These are phyloP conservation scores for Pseudozyma sp. DNA, from an alignment of 1,284 basidiomycete species.

Conservation along the genomic window DNA sequence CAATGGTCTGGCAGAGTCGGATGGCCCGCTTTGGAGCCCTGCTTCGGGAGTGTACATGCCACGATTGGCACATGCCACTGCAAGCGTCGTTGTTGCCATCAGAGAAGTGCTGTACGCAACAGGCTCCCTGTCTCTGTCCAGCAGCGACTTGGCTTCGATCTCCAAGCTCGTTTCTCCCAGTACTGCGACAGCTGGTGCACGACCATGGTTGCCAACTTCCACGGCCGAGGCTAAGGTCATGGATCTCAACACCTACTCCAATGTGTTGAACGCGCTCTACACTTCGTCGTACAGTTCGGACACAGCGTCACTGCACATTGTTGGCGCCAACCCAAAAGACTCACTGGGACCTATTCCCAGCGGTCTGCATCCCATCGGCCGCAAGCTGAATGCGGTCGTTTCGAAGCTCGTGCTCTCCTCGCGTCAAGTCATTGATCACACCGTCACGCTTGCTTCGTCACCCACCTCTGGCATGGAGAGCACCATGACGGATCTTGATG, in stretches of 20 bases:
- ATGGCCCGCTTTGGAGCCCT: constrained; percentile 21
- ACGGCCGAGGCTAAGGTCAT: neutral
- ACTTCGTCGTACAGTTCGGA: constrained; percentile 9
- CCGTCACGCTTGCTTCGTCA: constrained; percentile 47
- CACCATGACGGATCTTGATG: constrained; percentile 51
- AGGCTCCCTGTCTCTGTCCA: constrained; percentile 44
- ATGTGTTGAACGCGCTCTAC: constrained; percentile 22
- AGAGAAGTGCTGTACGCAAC: constrained; percentile 53
- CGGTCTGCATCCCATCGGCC: constrained; percentile 68
- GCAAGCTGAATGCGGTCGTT: constrained; percentile 71
- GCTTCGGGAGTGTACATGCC: constrained; percentile 28
- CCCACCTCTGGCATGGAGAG: constrained; percentile 41
- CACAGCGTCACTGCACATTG: constrained; percentile 9
- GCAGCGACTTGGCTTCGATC: constrained; percentile 40
- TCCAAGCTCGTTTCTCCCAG: constrained; percentile 35
- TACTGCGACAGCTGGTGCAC: neutral
- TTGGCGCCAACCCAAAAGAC: constrained; percentile 32
- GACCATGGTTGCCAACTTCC: neutral
- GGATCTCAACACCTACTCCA: constrained; percentile 24
- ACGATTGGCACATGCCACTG: constrained; percentile 36
- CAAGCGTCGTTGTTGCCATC: constrained; percentile 43
- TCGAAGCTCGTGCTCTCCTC: constrained; percentile 71
- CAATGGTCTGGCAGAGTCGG: constrained; percentile 42
- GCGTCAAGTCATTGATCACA: constrained; percentile 68
- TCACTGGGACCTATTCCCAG: constrained; percentile 22